Evolutionary conservation across 2,329 filamentous ascomycete species (phyloP), one percentile per base, ranked within the genome.

Genomic region (Pezicula neosporulosa): DNA sequence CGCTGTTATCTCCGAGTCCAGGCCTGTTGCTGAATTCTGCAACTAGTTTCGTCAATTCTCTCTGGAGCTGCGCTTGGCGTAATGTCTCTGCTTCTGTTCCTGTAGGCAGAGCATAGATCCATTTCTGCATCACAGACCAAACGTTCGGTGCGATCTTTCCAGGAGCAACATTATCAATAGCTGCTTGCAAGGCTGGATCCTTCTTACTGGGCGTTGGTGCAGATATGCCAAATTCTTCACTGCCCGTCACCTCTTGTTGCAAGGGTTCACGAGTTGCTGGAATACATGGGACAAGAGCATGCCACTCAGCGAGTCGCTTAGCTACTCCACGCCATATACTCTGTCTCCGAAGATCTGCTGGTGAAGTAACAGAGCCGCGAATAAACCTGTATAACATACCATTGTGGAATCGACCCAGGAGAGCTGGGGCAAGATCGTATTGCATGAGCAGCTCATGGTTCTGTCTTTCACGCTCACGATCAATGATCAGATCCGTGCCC

Each of bases 101-200:
- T 48, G 78, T 83, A 12, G 94, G 92, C 56, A 99, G 77, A 37
- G 90, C 93, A 60, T 86, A 75, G 51, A 97, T 90, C 94, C 94
- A 99, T 72, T 92, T 95, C 68, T 96, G 90, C 80, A 97, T 88
- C 33, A 95, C 91, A 6, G 89, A 90, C 94, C 94, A 99, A 50
- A 96, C 74, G 68, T 95, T 97, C 16, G 91, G 89, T n/a, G 82
- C 77, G 5, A 85, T 85, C 65, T 86, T 90, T 54, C 82, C 82
- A 43, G 83, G 83, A 19, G 82, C 82, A 42, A 80, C 74, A 54
- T 71, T 70, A 56, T 76, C 71, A 53, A 80, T 76, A 44, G 70
- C 68, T 47, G 69, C 63, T 63, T 77, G 70, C 45, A 70, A 59
- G n/a, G 60, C 65, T 19, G 67, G 64, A 44, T 67, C 65, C 38